Percentiles rank a stretch among this genome's conserved stretches.
Conservation (phyloP, 2,329 filamentous ascomycete species). For the Xenosphaeropsis pyriputrescens region DNA sequence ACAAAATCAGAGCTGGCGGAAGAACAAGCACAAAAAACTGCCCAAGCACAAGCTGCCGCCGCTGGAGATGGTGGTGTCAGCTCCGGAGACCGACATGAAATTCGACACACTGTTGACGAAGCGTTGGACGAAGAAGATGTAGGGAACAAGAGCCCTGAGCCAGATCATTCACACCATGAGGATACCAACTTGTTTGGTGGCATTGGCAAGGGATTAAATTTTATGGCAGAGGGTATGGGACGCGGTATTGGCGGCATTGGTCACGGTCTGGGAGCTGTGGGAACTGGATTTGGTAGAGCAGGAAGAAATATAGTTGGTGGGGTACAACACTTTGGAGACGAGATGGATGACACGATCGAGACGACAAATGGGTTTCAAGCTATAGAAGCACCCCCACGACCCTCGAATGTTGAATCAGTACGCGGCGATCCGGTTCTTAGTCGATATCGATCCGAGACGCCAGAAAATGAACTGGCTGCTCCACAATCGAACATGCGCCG, state of each 20-base stretch:
- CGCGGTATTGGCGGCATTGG: constrained; percentile 1
- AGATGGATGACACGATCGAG: constrained; percentile 35
- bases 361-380: constrained; percentile 28
- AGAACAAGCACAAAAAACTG: constrained; percentile 20
- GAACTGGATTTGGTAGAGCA: constrained; percentile 13
- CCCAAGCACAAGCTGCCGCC: constrained; percentile 28
- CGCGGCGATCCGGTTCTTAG: constrained; percentile 7
- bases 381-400: constrained; percentile 8
- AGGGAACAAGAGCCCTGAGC: constrained; percentile 10
- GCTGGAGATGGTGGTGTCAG: constrained; percentile 31
- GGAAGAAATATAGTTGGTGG: constrained; percentile 14
- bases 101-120: constrained; percentile 34
- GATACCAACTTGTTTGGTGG: neutral
- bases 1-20: constrained; percentile 13
- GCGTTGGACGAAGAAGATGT: constrained; percentile 19
- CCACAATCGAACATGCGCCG: too few relatives aligned
- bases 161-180: neutral
- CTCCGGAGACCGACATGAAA: constrained; percentile 34
- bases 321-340: constrained; percentile 28
- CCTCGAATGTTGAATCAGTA: constrained; percentile 11
- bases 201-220: constrained; percentile 4
- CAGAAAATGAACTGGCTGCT: too few relatives aligned
- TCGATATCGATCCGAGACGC: too few relatives aligned
- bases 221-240: neutral
- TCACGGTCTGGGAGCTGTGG: constrained; percentile 11